Base-by-base conservation (phyloP, 1,284 basidiomycete genomes). In the Ustilago vetiveriae region DNA sequence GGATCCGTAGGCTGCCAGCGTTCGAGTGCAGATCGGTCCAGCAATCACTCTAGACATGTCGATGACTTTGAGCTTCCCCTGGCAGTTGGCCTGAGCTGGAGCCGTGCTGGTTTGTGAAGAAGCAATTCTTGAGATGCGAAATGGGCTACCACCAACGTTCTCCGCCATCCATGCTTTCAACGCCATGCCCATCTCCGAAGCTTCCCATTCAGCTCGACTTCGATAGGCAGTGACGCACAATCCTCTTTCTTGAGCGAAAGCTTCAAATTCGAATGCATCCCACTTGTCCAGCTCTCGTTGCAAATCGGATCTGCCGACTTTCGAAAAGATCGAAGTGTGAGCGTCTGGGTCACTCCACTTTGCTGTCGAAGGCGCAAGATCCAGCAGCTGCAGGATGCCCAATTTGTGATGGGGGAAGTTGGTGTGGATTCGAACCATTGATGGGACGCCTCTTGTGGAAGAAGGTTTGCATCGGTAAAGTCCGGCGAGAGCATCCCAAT, bases 1-100 rank as follows among this genome's bases (percentile, higher is more conserved):
- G 0, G 88, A 88, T 2, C 88, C 88, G 56, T 88, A 85, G 1
- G 85, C 88, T 87, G 57, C 17, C 14, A 36, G 17, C 42, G 19
- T 29, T n/a, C 64, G 50, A 0, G 56, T 43, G 2, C 38, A 33
- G 6, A 54, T 40, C 2, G 63, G 63, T 6, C 55, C 56, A 0
- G 63, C 63, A 13, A 66, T 54, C 10, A 66, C 63, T 10, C 63
- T 32, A 0, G 63, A 66, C 56, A 66, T 58, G 40, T 66, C 63
- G 17, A 66, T 38, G 22, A 66, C 51, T 23, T 24, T 41, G n/a
- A 66, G 22, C 29, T 26, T 30, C 13, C 4, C 38, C 7, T 35
- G 29, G 29, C 29, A 10, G 9, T 30, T 10, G 29, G 14, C 29
- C 14, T 30, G 29, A 30, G 14, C 14, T 30, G 9, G 32, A 13